A percentile compares a stretch with the other conserved stretches of the same genome.
Conservation (phyloP, 1,139 yeast genomes). For the Keqinozyma sinolaborantium region DNA sequence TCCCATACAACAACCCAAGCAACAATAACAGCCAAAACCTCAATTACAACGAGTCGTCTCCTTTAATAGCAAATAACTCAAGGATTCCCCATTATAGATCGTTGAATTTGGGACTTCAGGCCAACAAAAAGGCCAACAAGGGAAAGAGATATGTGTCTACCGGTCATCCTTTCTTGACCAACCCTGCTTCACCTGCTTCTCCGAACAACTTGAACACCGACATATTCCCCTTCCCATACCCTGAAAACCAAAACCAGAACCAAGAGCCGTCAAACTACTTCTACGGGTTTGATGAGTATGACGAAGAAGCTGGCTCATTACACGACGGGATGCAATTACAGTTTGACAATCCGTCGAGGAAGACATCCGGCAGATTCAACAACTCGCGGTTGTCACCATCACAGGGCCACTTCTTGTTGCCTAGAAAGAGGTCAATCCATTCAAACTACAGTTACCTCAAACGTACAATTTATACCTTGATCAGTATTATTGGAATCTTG, state of each 20-base stretch:
- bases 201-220: constrained; percentile 11
- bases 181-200: constrained; percentile 1
- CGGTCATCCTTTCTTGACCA: constrained; percentile 15
- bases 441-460: constrained; percentile 36
- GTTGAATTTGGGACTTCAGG: constrained; percentile 30
- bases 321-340: constrained; percentile 12
- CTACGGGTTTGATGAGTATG: constrained; percentile 41
- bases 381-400: constrained; percentile 17
- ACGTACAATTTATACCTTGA: constrained; percentile 53
- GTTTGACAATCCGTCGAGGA: constrained; percentile 15
- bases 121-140: constrained; percentile 12
- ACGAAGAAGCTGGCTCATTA: constrained; percentile 26
- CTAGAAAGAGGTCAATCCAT: constrained; percentile 24
- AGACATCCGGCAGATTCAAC: constrained; percentile 9
- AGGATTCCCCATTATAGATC: constrained; percentile 44
- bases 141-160: constrained; percentile 37
- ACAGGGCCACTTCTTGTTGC: constrained; percentile 26
- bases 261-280: constrained; percentile 18
- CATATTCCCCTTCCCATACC: constrained; percentile 59
- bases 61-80: constrained; percentile 28
- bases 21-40: constrained; percentile 12
- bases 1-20: constrained; percentile 28
- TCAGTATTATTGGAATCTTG: constrained; percentile 52
- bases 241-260: constrained; percentile 15
- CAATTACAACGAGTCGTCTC: constrained; percentile 27